Percentiles rank a stretch among this genome's conserved stretches.
These are phyloP conservation scores for Gnetum montanum DNA, from an alignment of 75 land plant species.

Conservation along the genomic window DNA sequence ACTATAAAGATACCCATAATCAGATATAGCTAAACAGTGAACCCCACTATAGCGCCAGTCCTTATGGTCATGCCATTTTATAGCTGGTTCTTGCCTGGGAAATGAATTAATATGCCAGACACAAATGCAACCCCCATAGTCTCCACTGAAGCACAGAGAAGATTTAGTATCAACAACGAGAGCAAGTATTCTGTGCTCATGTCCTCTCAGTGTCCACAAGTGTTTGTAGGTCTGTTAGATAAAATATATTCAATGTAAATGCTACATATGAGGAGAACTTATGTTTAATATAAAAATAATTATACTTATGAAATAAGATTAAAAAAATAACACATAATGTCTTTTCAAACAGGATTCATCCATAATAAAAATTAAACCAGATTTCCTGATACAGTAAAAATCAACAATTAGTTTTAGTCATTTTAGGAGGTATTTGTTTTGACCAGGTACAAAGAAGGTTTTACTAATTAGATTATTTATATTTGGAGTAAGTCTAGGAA, in stretches of 20 bases:
- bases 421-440: no score
- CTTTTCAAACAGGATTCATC: background rate
- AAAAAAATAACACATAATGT: background rate
- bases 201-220: conserved; percentile 59
- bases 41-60: conserved; percentile 97
- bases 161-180: conserved; percentile 33
- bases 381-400: background rate
- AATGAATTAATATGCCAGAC: conserved; percentile 46
- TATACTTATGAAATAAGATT: background rate
- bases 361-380: background rate
- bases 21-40: conserved; percentile 55
- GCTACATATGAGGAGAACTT: background rate
- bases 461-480: background rate
- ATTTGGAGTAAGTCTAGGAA: background rate
- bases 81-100: conserved; percentile 27
- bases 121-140: conserved; percentile 72
- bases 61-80: conserved; percentile 69
- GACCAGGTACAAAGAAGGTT: background rate
- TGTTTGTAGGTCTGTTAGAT: conserved; percentile 43
- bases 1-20: conserved; percentile 56
- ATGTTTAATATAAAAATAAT: background rate
- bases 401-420: background rate
- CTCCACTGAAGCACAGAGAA: conserved; percentile 75
- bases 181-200: conserved; percentile 67
- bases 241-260: background rate